Base-by-base conservation (phyloP, 179 eudicot genomes). In the Gypsophila paniculata region DNA sequence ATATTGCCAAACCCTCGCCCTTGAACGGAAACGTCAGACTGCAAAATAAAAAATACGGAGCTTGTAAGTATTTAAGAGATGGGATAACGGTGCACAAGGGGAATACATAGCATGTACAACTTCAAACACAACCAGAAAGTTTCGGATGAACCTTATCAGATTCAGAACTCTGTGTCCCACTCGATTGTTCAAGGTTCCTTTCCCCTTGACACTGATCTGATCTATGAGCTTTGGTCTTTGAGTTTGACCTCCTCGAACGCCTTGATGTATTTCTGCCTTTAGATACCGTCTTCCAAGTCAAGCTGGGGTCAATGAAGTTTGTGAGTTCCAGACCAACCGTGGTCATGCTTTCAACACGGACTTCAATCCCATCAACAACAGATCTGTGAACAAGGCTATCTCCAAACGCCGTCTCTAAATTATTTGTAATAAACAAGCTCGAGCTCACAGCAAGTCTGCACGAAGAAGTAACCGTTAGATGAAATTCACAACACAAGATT, bases 281-380 rank as follows among this genome's bases (percentile, higher is more conserved):
- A 53, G 70, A 77, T 54, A 78, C 83, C 10, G 76, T 77, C 71
- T 81, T 85, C 87, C 91, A 87, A 68, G 83, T 76, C 74, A 87
- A 66, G 32, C 69, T 79, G 46, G 83, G 80, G 74, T 78, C 74
- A 63, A 79, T 66, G 49, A 73, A 76, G n/a, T 76, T 75, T 19
- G 76, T 66, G 76, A 75, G 76, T 73, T 82, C 86, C 10, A 77
- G 57, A 58, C 78, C 80, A 54, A 66, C 79, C 11, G 80, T 69
- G 79, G 69, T 78, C 90, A 84, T 86, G 70, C 81, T 86, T 74
- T 58, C 77, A 36, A 65, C 54, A 36, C 65, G 22, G 32, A 77
- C 59, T 34, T 53, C 74, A 49, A 79, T 73, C 74, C 76, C 82
- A 78, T 80, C 75, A 69, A 84, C 85, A 23, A 64, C 22, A 4